phyloP scores from a whole-genome alignment of 208 protist species.

The Perkinsela sp. region DNA sequence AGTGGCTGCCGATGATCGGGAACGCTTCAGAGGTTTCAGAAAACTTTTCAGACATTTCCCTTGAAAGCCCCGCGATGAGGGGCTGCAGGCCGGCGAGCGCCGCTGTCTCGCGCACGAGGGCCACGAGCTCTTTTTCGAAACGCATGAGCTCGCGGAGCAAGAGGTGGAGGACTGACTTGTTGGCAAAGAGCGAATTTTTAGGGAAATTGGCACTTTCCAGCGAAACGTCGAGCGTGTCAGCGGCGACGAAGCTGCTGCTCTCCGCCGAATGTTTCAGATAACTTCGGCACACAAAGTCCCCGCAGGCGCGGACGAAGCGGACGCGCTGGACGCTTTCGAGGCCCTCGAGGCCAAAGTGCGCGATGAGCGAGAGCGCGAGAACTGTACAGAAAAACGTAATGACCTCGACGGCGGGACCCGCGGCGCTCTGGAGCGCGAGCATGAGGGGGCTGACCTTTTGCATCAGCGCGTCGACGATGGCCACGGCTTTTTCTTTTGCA shows the following conservation, averaged over 20 bases:
- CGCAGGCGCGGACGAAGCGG: neutral
- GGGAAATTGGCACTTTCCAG: neutral
- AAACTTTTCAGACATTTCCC: neutral
- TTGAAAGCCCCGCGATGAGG: too few species aligned
- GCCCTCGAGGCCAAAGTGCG: neutral
- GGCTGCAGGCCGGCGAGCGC: neutral
- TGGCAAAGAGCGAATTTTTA: neutral
- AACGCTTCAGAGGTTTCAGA: neutral
- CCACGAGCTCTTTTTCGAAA: neutral
- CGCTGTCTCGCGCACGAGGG: neutral
- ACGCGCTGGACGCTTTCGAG: neutral
- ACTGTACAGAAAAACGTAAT: neutral
- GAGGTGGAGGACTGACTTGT: neutral
- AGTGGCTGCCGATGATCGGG: neutral
- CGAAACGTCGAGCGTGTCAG: neutral
- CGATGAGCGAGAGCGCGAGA: neutral
- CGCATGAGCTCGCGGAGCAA: neutral
- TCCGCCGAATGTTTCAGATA: neutral
- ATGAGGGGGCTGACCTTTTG: neutral
- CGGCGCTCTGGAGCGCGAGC: neutral
- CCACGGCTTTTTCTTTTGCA: neutral
- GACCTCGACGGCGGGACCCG: neutral
- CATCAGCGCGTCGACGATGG: neutral
- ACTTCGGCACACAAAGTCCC: neutral
- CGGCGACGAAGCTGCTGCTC: neutral